These are phyloP conservation scores for Cladophialophora immunda DNA, from an alignment of 2,329 filamentous ascomycete species.

Conservation along the genomic window DNA sequence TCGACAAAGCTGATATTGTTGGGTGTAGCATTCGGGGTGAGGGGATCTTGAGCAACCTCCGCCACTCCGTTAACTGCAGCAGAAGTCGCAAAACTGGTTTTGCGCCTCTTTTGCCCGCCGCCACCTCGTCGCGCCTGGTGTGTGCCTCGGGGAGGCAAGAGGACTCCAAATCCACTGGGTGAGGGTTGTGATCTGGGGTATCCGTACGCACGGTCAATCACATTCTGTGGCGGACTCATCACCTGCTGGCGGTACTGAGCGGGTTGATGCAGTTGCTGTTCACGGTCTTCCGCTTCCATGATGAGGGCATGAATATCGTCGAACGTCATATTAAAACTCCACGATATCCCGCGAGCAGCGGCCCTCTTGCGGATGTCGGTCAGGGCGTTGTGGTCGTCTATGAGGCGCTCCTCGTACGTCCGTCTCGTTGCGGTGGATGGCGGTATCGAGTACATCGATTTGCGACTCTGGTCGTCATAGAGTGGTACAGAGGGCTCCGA, in stretches of 20 bases:
- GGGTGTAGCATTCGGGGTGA: neutral
- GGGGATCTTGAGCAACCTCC: neutral
- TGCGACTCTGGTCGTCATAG: neutral
- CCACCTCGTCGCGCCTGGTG: neutral
- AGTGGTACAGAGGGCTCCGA: neutral
- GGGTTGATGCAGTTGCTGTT: conserved; percentile 13
- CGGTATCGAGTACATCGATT: neutral
- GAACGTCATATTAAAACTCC: conserved; percentile 36
- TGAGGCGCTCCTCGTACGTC: conserved; percentile 32
- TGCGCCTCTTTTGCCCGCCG: conserved; percentile 1
- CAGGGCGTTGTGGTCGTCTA: conserved; percentile 30
- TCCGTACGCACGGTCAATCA: conserved; percentile 8
- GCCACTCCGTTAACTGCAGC: neutral
- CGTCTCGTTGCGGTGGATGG: conserved; percentile 1
- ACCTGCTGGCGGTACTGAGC: conserved; percentile 10
- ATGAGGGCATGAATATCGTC: conserved; percentile 30
- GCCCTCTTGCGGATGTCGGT: conserved; percentile 30
- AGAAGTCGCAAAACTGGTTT: neutral
- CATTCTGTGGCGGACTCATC: conserved; percentile 6
- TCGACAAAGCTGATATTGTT: conserved; percentile 11
- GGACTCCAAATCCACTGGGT: conserved; percentile 25
- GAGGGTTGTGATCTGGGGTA: neutral
- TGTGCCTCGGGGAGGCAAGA: conserved; percentile 16
- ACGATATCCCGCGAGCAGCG: conserved; percentile 22
- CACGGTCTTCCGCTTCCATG: conserved; percentile 24